Conservation (phyloP, 805 yeast species). For the Suhomyces canberraensis region DNA sequence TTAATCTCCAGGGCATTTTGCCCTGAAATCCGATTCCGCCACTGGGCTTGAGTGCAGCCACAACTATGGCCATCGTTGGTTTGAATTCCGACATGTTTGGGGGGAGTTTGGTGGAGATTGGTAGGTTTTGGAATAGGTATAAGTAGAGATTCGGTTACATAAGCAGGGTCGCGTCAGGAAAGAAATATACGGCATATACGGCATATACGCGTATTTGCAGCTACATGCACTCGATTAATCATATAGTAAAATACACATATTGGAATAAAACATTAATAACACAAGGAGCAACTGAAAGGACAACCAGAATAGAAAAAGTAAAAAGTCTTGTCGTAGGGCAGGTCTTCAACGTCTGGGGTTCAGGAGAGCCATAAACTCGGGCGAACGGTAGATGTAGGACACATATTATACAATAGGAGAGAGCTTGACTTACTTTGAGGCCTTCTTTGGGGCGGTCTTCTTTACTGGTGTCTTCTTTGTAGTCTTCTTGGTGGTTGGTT, state of each 20-base stretch:
- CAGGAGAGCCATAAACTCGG: no score
- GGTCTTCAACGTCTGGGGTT: neutral
- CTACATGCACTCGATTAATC: neutral
- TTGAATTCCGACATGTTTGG: conserved; percentile 2
- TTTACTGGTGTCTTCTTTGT: conserved; percentile 6
- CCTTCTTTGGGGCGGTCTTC: conserved; percentile 8
- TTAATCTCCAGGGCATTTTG: conserved; percentile 81
- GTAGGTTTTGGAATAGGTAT: no score
- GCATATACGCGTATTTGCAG: no score
- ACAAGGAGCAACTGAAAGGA: conserved; percentile 3
- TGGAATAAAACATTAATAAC: conserved; percentile 4
- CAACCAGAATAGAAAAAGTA: neutral
- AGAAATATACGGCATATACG: no score
- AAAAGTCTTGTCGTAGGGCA: no score
- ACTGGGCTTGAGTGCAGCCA: conserved; percentile 80
- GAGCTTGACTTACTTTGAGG: conserved; percentile 4
- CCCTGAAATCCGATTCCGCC: conserved; percentile 86
- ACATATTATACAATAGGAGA: neutral
- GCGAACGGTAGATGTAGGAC: neutral
- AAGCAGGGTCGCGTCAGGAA: no score
- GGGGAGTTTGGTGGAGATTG: no score
- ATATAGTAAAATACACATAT: neutral
- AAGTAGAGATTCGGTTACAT: no score
- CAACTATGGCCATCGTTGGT: conserved; percentile 49
- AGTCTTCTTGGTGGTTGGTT: conserved; percentile 11